Conservation (phyloP, 805 yeast genomes). For the Metschnikowia kunwiensis region DNA sequence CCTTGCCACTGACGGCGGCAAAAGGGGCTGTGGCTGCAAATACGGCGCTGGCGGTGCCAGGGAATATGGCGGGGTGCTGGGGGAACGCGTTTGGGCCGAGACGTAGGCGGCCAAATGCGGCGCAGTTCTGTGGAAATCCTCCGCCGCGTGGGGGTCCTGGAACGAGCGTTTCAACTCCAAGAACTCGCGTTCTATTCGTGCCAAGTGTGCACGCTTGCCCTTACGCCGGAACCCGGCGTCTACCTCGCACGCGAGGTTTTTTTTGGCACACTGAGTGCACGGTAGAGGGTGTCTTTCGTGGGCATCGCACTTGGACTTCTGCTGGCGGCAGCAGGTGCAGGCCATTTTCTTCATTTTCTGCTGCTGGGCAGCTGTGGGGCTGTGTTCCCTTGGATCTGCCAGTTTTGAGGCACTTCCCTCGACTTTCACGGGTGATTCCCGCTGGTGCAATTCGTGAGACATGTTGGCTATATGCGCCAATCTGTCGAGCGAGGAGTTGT, state of each 20-base stretch:
- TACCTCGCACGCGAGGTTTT: constrained; percentile 66
- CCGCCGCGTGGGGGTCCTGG: constrained; percentile 28
- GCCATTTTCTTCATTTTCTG: constrained; percentile 46
- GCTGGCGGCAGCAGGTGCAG: constrained; percentile 95
- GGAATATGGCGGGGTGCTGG: not conserved
- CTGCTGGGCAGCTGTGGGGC: not conserved
- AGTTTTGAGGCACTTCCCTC: constrained; percentile 7
- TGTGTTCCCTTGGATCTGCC: not conserved
- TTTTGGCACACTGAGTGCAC: constrained; percentile 77
- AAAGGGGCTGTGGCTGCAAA: not conserved
- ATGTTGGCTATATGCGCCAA: constrained; percentile 45
- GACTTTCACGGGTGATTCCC: constrained; percentile 6
- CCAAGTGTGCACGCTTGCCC: constrained; percentile 78
- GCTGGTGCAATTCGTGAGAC: constrained; percentile 38
- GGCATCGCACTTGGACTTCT: constrained; percentile 89
- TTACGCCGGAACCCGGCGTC: constrained; percentile 85
- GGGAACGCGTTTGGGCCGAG: not conserved
- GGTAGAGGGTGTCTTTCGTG: constrained; percentile 70
- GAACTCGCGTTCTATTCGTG: constrained; percentile 80
- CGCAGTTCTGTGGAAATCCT: constrained; percentile 5
- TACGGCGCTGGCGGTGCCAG: not conserved
- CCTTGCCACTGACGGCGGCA: not conserved
- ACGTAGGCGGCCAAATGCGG: constrained; percentile 7
- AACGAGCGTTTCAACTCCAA: constrained; percentile 61
- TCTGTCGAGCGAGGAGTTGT: constrained; percentile 33